Base-by-base conservation (phyloP, 257 asterid genomes). In the Scutellaria barbata region DNA sequence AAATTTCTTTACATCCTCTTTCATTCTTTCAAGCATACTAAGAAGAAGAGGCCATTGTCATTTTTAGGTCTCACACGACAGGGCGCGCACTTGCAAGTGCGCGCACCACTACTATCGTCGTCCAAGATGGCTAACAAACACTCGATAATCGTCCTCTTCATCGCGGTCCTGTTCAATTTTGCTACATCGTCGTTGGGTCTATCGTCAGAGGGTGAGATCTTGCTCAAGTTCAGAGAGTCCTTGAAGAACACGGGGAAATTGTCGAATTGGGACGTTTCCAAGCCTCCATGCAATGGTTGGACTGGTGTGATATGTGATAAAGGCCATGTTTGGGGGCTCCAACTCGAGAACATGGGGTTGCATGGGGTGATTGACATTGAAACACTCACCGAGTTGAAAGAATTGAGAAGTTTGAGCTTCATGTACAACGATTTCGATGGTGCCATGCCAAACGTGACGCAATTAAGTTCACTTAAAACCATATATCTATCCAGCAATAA, bases 401-500 rank as follows among this genome's bases (percentile, higher is more conserved):
- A 62, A 18, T 37, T 89, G 65, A 76, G 90, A 59, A 82, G 81
- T 10, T 33, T 89, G 8, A 83, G 87, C 79, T 50, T 86, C 7
- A 76, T 71, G 87, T 68, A 82, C 72, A 89, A 89, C 20, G 64
- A 66, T 0, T 81, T 88, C 0, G 81, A 83, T 4, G 96, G 92
- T 1, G 9, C 79, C 0, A 42, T 86, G 63, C 95, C 96, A 0
- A 74, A 75, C 12, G 70, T 83, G 5, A 45, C 80, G 50, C 45
- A 20, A 50, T 33, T 87, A 7, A 76, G 79, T 0, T 63, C 73
- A 1, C 52, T 89, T 25, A 87, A 86, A 72, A 61, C 84, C 46
- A 51, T 85, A 2, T 84, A 59, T 39, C 7, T 86, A n/a, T 74
- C 88, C 2, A 40, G 69, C 47, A 89, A 89, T 52, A 76, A 79